These are phyloP conservation scores for Malassezia obtusa DNA, from an alignment of 1,284 basidiomycete species.

Conservation along the genomic window DNA sequence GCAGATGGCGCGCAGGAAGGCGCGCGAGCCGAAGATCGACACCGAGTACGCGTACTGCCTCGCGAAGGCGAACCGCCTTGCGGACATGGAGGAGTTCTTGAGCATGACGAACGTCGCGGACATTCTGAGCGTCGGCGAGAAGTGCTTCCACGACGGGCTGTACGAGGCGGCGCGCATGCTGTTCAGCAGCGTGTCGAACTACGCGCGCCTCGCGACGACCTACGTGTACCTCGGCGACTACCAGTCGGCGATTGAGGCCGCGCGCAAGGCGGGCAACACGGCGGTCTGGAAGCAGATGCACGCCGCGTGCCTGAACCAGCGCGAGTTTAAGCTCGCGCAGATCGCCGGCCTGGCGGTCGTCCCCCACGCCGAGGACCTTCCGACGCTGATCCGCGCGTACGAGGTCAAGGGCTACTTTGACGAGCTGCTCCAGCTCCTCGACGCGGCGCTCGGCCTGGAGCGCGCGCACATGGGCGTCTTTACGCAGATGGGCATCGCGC, in stretches of 20 bases:
- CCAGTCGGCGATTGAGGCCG: conserved; percentile 94
- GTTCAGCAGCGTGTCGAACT: conserved; percentile 95
- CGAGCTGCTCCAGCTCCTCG: conserved; percentile 79
- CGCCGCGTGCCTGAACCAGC: conserved; percentile 92
- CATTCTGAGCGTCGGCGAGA: conserved; percentile 88
- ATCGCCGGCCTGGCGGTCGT: conserved; percentile 54
- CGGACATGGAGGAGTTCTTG: conserved; percentile 91
- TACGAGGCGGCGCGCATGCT: conserved; percentile 94
- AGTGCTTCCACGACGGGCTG: conserved; percentile 95
- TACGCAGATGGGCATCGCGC: conserved; percentile 84
- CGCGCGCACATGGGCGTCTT: conserved; percentile 79
- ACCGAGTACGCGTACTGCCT: conserved; percentile 56
- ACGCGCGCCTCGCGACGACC: conserved; percentile 93
- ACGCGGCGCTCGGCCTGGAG: conserved; percentile 83
- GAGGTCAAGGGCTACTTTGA: conserved; percentile 89
- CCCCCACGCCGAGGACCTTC: conserved; percentile 69
- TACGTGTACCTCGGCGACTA: conserved; percentile 97
- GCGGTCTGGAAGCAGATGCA: conserved; percentile 99
- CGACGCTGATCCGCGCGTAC: conserved; percentile 70
- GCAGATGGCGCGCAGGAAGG: conserved; percentile 97
- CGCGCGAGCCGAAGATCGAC: conserved; percentile 95
- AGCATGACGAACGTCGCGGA: conserved; percentile 98
- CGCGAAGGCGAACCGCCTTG: conserved; percentile 45
- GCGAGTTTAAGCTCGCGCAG: conserved; percentile 92
- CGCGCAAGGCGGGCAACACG: conserved; percentile 95